A percentile compares a stretch with the other conserved stretches of the same genome.
Evolutionary conservation across 2,329 filamentous ascomycete species (phyloP).

Genomic region (Colletotrichum sp.): DNA sequence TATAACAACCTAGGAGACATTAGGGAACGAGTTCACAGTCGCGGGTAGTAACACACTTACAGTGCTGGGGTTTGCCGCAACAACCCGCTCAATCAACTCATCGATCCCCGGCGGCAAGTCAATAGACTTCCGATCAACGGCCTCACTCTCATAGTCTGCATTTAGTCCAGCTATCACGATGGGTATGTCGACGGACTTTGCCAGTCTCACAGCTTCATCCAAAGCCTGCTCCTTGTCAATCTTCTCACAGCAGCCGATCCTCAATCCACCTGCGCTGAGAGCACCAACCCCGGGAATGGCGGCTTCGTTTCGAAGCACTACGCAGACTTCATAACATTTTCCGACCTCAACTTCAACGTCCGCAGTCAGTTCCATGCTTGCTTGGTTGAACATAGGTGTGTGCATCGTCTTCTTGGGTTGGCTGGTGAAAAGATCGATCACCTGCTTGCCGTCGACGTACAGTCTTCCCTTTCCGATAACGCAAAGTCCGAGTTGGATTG

Average conservation of each 20-base stretch:
- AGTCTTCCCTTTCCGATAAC: slow-evolving; percentile 37
- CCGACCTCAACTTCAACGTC: slow-evolving; percentile 48
- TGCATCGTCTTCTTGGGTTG: slow-evolving; percentile 35
- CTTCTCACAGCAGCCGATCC: not conserved
- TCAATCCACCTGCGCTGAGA: not conserved
- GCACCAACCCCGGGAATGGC: not conserved
- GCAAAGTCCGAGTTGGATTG: slow-evolving; percentile 34
- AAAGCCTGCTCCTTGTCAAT: slow-evolving; percentile 15
- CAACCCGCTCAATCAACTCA: slow-evolving; percentile 57
- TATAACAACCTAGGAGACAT: too few relatives aligned
- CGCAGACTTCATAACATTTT: not conserved
- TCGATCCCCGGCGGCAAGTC: slow-evolving; percentile 66
- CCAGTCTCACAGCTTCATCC: slow-evolving; percentile 34
- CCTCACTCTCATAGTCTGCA: slow-evolving; percentile 46
- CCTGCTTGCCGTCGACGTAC: slow-evolving; percentile 32
- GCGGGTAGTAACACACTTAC: slow-evolving; percentile 27
- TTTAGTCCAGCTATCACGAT: slow-evolving; percentile 61
- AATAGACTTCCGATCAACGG: slow-evolving; percentile 71
- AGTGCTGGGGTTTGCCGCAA: slow-evolving; percentile 60
- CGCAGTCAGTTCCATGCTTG: slow-evolving; percentile 33
- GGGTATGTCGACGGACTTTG: slow-evolving; percentile 62
- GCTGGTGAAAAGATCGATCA: slow-evolving; percentile 33
- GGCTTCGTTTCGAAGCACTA: not conserved
- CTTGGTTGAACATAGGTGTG: slow-evolving; percentile 34
- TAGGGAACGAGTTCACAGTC: too few relatives aligned